Evolutionary conservation across 805 yeast species (phyloP).

Genomic region (Citeromyces matritensis): DNA sequence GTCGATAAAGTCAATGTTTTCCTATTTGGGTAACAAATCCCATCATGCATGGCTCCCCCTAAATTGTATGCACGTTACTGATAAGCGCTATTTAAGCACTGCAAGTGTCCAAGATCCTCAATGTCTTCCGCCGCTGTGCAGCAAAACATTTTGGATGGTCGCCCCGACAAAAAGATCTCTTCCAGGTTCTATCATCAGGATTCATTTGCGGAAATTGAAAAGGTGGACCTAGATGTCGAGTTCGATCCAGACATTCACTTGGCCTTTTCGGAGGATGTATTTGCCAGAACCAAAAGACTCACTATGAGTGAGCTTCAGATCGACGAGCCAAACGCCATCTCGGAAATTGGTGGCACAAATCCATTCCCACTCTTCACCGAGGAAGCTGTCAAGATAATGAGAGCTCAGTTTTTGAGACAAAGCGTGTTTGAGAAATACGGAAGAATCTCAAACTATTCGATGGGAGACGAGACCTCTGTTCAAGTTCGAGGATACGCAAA

Average conservation of each 20-base stretch:
- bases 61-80: too few relatives aligned
- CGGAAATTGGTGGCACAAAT: slow-evolving; percentile 31
- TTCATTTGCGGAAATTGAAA: slow-evolving; percentile 10
- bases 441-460: slow-evolving; percentile 18
- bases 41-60: too few relatives aligned
- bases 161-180: slow-evolving; percentile 18
- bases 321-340: slow-evolving; percentile 29
- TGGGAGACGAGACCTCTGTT: slow-evolving; percentile 24
- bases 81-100: too few relatives aligned
- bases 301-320: slow-evolving; percentile 30
- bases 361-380: slow-evolving; percentile 38
- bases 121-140: slow-evolving; percentile 17
- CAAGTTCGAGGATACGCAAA: slow-evolving; percentile 33
- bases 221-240: slow-evolving; percentile 10
- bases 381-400: slow-evolving; percentile 34
- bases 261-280: slow-evolving; percentile 18
- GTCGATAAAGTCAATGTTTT: too few relatives aligned
- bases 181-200: slow-evolving; percentile 16
- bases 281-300: slow-evolving; percentile 18
- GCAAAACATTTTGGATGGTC: slow-evolving; percentile 18
- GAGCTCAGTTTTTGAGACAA: slow-evolving; percentile 24
- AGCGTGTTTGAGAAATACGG: slow-evolving; percentile 21
- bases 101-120: too few relatives aligned
- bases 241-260: slow-evolving; percentile 24
- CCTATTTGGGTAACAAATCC: too few relatives aligned